Evolutionary conservation across 1,139 yeast species (phyloP).

Genomic region (Geotrichum carabidarum): DNA sequence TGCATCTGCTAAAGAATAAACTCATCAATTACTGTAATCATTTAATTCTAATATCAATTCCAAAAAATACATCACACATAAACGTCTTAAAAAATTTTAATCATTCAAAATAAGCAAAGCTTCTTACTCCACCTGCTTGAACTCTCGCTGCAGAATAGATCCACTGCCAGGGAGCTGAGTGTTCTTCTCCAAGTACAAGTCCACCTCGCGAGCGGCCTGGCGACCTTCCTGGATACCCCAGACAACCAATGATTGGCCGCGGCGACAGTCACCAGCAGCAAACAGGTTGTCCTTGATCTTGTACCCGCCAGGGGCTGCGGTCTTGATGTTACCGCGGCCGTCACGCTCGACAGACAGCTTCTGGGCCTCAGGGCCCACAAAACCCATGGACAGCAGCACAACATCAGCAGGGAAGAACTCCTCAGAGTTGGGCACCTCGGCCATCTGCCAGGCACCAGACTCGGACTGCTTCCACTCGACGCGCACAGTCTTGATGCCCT

Average conservation of each 20-base stretch:
- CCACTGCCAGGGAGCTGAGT: constrained; percentile 92
- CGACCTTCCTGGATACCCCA: constrained; percentile 99
- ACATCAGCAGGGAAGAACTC: constrained; percentile 92
- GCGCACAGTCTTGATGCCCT: constrained; percentile 86
- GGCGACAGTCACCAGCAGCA: constrained; percentile 98
- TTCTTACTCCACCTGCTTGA: constrained; percentile 35
- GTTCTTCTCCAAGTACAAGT: constrained; percentile 67
- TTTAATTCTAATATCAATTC: not conserved
- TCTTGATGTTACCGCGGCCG: constrained; percentile 72
- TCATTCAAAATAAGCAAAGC: not conserved
- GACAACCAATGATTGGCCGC: constrained; percentile 96
- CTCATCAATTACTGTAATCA: not conserved
- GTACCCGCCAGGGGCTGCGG: constrained; percentile 53
- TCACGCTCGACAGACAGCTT: constrained; percentile 68
- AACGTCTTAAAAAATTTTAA: not conserved
- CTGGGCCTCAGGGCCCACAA: constrained; percentile 91
- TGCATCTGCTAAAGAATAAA: not conserved
- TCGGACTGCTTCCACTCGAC: constrained; percentile 98
- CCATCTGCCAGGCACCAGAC: constrained; percentile 98
- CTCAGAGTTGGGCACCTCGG: constrained; percentile 92
- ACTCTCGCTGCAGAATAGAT: constrained; percentile 79
- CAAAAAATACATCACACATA: not conserved
- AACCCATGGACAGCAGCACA: constrained; percentile 93
- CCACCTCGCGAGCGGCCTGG: constrained; percentile 95
- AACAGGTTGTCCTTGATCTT: constrained; percentile 67